These are phyloP conservation scores for Arabidopsis hybrid DNA, from an alignment of 441 rosid genomes.

Conservation along the genomic window DNA sequence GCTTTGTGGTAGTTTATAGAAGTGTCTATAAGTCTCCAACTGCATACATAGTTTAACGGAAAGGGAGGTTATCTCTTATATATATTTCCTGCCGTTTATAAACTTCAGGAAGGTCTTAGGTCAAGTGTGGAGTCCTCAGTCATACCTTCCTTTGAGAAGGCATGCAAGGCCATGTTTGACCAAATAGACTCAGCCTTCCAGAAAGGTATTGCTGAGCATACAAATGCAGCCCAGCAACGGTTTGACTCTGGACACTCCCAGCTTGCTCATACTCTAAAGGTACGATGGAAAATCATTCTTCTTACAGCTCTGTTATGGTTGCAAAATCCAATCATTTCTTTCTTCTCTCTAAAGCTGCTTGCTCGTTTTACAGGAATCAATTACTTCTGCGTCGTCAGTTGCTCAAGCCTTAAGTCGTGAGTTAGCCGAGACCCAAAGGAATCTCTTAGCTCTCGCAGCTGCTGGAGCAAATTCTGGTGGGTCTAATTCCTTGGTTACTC, in stretches of 20 bases:
- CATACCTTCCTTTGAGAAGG: constrained; percentile 73
- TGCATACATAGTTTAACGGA: constrained; percentile 21
- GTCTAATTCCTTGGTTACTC: constrained; percentile 52
- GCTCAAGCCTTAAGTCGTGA: constrained; percentile 63
- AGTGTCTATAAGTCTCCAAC: constrained; percentile 10
- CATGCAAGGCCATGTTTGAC: constrained; percentile 73
- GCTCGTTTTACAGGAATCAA: constrained; percentile 57
- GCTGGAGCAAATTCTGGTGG: constrained; percentile 58
- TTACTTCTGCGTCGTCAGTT: constrained; percentile 62
- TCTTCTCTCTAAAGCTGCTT: constrained; percentile 12
- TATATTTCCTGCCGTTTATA: constrained; percentile 20
- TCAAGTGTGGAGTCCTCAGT: constrained; percentile 61
- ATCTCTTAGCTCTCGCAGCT: constrained; percentile 58
- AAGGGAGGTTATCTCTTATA: constrained; percentile 25
- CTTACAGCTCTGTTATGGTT: constrained; percentile 10
- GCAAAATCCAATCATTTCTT: neutral
- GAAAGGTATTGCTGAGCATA: constrained; percentile 69
- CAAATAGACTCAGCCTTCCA: constrained; percentile 73
- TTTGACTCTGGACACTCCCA: constrained; percentile 64
- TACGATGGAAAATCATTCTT: constrained; percentile 40
- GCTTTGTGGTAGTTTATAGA: constrained; percentile 14
- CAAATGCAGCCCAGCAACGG: constrained; percentile 62
- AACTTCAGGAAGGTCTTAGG: constrained; percentile 60
- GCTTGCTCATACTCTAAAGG: constrained; percentile 64
- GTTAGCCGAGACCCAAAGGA: constrained; percentile 64